Percentiles rank a stretch among this genome's conserved stretches.
phyloP scores from a whole-genome alignment of 2,329 filamentous ascomycete genomes.

The Alternaria brassicae region DNA sequence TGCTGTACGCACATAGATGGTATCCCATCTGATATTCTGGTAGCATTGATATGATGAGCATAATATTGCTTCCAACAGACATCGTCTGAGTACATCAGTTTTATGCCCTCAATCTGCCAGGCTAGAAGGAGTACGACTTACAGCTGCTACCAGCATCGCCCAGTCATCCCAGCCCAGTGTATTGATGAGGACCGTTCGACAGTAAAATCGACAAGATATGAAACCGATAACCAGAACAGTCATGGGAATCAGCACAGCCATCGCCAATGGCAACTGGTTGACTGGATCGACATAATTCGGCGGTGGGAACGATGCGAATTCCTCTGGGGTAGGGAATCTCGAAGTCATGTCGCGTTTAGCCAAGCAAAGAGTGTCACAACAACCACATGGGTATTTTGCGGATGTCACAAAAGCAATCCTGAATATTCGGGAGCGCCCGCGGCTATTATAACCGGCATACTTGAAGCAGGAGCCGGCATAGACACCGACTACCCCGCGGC shows the following conservation, averaged over 20 bases:
- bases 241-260: conserved; percentile 36
- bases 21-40: conserved; percentile 39
- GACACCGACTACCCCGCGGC: conserved; percentile 2
- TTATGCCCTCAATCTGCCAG: no score
- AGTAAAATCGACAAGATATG: conserved; percentile 34
- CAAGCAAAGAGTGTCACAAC: not conserved
- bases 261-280: conserved; percentile 29
- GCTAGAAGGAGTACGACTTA: conserved; percentile 9
- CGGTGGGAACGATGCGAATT: conserved; percentile 34
- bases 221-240: conserved; percentile 23
- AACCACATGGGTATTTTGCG: not conserved
- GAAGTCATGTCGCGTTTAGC: conserved; percentile 28
- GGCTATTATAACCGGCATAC: conserved; percentile 15
- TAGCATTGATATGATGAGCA: conserved; percentile 35
- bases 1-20: conserved; percentile 31
- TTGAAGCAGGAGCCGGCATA: conserved; percentile 3
- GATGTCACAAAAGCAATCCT: conserved; percentile 6
- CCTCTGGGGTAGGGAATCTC: conserved; percentile 33
- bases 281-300: conserved; percentile 42
- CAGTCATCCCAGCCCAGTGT: conserved; percentile 41
- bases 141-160: conserved; percentile 36
- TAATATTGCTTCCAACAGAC: conserved; percentile 34
- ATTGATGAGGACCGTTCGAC: conserved; percentile 32
- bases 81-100: conserved; percentile 15
- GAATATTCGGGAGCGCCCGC: conserved; percentile 11